Evolutionary conservation across 2,329 filamentous ascomycete genomes (phyloP).

Genomic region (Stagonosporopsis tanaceti): DNA sequence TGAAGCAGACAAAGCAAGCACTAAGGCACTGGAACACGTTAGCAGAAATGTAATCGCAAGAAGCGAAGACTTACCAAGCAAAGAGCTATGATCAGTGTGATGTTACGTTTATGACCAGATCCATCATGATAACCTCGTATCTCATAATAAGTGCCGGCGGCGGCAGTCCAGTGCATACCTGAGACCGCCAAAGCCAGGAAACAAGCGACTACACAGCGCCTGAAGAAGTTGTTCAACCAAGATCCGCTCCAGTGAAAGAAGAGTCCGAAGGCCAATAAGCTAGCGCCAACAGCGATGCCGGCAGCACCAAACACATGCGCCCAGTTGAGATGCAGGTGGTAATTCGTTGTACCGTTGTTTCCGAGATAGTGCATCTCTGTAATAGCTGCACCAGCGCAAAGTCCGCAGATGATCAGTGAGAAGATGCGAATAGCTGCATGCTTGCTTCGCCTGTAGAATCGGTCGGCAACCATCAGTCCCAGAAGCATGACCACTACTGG

Average conservation of each 20-base stretch:
- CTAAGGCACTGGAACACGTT: conserved; percentile 62
- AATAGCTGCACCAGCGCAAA: conserved; percentile 76
- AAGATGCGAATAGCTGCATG: conserved; percentile 36
- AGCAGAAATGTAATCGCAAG: conserved; percentile 67
- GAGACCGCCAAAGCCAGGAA: conserved; percentile 78
- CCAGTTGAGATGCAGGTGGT: conserved; percentile 68
- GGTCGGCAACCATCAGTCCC: conserved; percentile 74
- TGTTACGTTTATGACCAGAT: conserved; percentile 58
- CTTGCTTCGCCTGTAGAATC: conserved; percentile 42
- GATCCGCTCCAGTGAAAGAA: conserved; percentile 80
- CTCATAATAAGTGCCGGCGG: conserved; percentile 73
- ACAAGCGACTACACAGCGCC: conserved; percentile 70
- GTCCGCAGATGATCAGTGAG: conserved; percentile 64
- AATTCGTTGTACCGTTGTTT: conserved; percentile 84
- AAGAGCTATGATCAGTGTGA: conserved; percentile 76
- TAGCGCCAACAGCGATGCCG: conserved; percentile 76
- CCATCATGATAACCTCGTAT: conserved; percentile 58
- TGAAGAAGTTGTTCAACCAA: conserved; percentile 84
- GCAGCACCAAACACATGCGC: conserved; percentile 72
- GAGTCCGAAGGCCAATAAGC: conserved; percentile 71
- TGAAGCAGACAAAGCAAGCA: conserved; percentile 50
- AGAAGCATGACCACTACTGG: conserved; percentile 77
- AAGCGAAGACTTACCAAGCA: conserved; percentile 65
- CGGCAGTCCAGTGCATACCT: conserved; percentile 87
- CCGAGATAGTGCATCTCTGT: conserved; percentile 89